These are phyloP conservation scores for Aegle marmelos DNA, from an alignment of 345 rosid species.

Conservation along the genomic window DNA sequence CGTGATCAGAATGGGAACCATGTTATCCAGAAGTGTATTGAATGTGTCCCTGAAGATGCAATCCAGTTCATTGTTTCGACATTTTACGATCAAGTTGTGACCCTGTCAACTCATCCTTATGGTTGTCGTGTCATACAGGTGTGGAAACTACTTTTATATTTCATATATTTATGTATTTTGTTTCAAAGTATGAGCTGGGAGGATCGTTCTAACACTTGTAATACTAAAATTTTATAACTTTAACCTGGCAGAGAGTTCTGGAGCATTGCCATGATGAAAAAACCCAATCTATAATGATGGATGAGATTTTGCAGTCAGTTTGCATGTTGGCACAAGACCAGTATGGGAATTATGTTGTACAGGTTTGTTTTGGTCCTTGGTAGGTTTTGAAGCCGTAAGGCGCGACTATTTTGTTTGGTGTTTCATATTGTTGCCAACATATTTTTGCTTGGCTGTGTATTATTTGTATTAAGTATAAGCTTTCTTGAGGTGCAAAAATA, in stretches of 20 bases:
- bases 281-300: slow-evolving; percentile 90
- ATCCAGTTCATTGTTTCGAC: slow-evolving; percentile 75
- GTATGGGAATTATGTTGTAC: slow-evolving; percentile 96
- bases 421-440: neutral
- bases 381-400: neutral
- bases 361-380: slow-evolving; percentile 52
- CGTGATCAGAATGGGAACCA: slow-evolving; percentile 99
- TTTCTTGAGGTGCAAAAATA: neutral
- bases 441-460: neutral
- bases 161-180: slow-evolving; percentile 1
- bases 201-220: neutral
- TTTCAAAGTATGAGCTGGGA: neutral
- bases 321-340: slow-evolving; percentile 96
- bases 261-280: slow-evolving; percentile 77
- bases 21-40: slow-evolving; percentile 95
- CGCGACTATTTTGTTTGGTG: neutral
- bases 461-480: neutral
- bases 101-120: slow-evolving; percentile 85
- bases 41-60: slow-evolving; percentile 86
- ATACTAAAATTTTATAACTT: slow-evolving; percentile 18
- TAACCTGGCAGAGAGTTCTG: slow-evolving; percentile 66
- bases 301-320: slow-evolving; percentile 72
- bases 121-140: slow-evolving; percentile 99
- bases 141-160: no score
- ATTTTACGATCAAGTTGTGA: slow-evolving; percentile 87